Base-by-base conservation (phyloP, 495 filamentous ascomycete genomes). In the Elasticomyces elasticus region DNA sequence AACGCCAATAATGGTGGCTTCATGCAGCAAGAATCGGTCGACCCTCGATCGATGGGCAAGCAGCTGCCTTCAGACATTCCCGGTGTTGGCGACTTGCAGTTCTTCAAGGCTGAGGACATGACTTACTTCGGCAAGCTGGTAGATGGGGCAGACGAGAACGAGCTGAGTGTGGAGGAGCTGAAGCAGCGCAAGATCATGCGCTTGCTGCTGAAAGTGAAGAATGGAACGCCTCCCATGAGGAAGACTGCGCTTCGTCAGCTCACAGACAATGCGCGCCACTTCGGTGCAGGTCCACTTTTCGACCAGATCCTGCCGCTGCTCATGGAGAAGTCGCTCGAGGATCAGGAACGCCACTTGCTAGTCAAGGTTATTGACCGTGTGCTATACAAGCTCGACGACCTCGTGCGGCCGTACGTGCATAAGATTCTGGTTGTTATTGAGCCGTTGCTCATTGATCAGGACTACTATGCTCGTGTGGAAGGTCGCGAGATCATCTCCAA, bases 91-190 rank as follows among this genome's bases (percentile, higher is more conserved):
- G 94, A 99, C 66, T 74, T 99, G 37, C 90, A 95, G 58, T 99
- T 97, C 69, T 97, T 97, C 79, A 99, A 99, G 71, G 80, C 88
- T 10, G 92, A 96, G 71, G 94, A 99, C 74, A 97, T 96, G 94
- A 81, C 85, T 26, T 99, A 99, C 72, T 99, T 99, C 62, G 91
- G 92, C 50, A 99, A 97, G 74, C 77, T 99, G 20, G 89, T 94
- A 41, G 94, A 97, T 66, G 88, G 86, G 15, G 82, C 82, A n/a
- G 88, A 99, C 64, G 94, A 99, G 66, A 89, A 88, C 59, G 75
- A 81, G 31, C 82, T 99, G 74, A 86, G 79, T 37, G 88, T 97
- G 12, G 94, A 99, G 24, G 92, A 97, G 64, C 72, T 99, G 55
- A 97, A 96, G 67, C 90, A 99, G 71, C 78, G 94, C 41, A 99